Evolutionary conservation across 768 basidiomycete genomes (phyloP), one percentile per base, ranked within the genome.

Genomic region (Atractiella rhizophila): DNA sequence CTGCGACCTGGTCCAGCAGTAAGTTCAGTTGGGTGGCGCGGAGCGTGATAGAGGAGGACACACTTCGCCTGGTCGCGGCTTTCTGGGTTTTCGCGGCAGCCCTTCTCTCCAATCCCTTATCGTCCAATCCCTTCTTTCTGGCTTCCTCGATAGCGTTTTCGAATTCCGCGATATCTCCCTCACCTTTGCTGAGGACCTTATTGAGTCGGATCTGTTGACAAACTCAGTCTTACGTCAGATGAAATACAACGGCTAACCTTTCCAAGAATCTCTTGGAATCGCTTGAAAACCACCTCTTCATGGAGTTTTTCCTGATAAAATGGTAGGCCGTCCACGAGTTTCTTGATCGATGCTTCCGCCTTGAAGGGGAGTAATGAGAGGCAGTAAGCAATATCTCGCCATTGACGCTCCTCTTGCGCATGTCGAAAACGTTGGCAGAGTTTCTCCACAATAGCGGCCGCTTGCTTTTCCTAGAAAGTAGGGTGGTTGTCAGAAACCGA

Each of bases 351-450:
- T 25, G 78, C 70, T 50, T 98, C 91, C 1, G 83, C 86, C 57
- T 94, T 94, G 76, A 80, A 98, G 0, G 85, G 88, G 13, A 96
- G 66, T 2, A 94, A 61, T 0, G 88, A 85, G 3, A 98, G 63
- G 56, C 88, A 98, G 60, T 74, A 96, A 1, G 86, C 81, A 44
- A 98, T 83, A 54, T 98, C 88, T 19, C 83, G 71, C 91, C 91
- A 98, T 56, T 96, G 91, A 5, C 88, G 69, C 13, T n/a, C n/a
- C 24, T 86, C 82, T 30, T 78, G 76, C 1, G 77, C 72, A 4
- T 81, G 64, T 19, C 77, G 68, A 73, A 96, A 94, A 7, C 88
- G 72, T 53, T 91, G 83, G 53, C 91, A 98, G 2, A 98, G 71
- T 56, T 94, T 98, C 53, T 98, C 88, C 40, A 96, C 80, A 47